These are phyloP conservation scores for Nelumbo lutea DNA, from an alignment of 164 flowering plant genomes.

Conservation along the genomic window DNA sequence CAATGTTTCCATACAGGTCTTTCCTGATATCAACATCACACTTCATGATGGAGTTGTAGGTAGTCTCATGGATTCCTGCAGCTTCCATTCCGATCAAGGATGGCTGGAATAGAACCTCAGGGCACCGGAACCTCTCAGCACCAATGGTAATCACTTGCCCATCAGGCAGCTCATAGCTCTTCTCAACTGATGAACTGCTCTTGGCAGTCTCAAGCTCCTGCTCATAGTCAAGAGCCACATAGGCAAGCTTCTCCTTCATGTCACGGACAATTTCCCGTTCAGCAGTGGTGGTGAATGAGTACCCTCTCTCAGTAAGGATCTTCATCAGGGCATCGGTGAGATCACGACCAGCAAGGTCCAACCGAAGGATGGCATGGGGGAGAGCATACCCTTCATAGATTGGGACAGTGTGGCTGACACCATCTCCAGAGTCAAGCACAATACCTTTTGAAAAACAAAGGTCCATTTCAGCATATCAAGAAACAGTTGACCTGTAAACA, in stretches of 20 bases:
- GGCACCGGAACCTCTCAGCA: constrained; percentile 21
- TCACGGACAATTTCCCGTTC: constrained; percentile 23
- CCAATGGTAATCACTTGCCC: constrained; percentile 22
- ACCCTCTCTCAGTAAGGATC: constrained; percentile 16
- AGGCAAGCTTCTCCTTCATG: constrained; percentile 21
- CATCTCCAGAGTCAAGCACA: constrained; percentile 25
- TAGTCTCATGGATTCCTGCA: constrained; percentile 27
- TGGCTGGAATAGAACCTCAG: constrained; percentile 30
- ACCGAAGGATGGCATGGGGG: constrained; percentile 22
- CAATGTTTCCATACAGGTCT: constrained; percentile 29
- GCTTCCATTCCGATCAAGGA: constrained; percentile 29
- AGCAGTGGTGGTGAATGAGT: constrained; percentile 19
- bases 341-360: constrained; percentile 20
- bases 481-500: background rate
- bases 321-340: constrained; percentile 20
- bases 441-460: constrained; percentile 7
- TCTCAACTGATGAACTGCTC: constrained; percentile 17
- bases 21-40: constrained; percentile 31
- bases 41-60: constrained; percentile 28
- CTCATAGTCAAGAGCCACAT: constrained; percentile 22
- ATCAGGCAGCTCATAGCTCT: constrained; percentile 22
- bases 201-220: constrained; percentile 22
- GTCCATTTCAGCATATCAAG: background rate
- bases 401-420: constrained; percentile 24
- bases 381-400: constrained; percentile 23